These are phyloP conservation scores for Bassia scoparia DNA, from an alignment of 148 eudicot genomes.

Conservation along the genomic window DNA sequence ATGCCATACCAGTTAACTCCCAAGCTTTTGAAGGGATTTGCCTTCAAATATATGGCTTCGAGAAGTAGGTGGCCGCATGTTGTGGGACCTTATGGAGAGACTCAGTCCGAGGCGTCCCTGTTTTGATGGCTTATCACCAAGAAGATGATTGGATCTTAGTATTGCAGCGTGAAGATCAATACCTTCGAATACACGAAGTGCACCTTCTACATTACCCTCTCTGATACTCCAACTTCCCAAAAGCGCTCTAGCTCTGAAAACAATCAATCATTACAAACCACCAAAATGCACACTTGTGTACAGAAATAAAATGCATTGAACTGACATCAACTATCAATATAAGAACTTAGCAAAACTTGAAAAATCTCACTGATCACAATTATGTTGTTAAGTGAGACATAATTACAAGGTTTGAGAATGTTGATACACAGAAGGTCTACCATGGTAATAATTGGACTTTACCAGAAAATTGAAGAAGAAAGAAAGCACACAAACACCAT, in stretches of 20 bases:
- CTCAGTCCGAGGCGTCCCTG: constrained; percentile 56
- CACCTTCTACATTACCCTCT: constrained; percentile 93
- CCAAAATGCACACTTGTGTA: constrained; percentile 9
- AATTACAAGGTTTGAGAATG: neutral
- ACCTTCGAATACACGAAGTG: constrained; percentile 87
- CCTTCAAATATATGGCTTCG: constrained; percentile 87
- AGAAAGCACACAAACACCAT: neutral
- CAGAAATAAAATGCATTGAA: constrained; percentile 22
- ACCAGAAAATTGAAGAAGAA: neutral
- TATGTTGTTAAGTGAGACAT: neutral
- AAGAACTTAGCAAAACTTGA: neutral
- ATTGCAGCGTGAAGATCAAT: constrained; percentile 92
- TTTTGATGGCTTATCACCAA: constrained; percentile 58
- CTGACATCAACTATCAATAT: neutral
- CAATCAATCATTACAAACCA: constrained; percentile 11
- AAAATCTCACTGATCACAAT: neutral
- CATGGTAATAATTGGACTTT: neutral
- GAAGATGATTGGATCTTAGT: constrained; percentile 59
- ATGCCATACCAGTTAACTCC: constrained; percentile 57
- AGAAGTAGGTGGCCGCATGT: constrained; percentile 77
- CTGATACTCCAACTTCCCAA: constrained; percentile 84
- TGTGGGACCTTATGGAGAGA: constrained; percentile 50
- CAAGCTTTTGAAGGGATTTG: constrained; percentile 96
- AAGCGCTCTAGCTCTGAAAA: constrained; percentile 77
- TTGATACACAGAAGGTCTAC: neutral